These are phyloP conservation scores for Buxus sempervirens DNA, from an alignment of 164 flowering plant species.

Conservation along the genomic window DNA sequence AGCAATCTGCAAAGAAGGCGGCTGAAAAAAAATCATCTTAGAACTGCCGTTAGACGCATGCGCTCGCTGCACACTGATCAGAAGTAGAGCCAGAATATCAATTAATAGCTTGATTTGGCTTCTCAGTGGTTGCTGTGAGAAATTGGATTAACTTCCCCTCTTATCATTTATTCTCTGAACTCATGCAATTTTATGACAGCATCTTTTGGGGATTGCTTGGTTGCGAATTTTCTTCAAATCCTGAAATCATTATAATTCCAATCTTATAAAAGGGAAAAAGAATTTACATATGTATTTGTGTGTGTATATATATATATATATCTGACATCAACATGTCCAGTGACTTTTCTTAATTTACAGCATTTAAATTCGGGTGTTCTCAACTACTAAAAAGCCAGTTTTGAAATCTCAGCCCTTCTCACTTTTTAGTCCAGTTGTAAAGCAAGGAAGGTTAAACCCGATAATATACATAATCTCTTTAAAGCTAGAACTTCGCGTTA, in stretches of 20 bases:
- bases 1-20: slow-evolving; percentile 56
- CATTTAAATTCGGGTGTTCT: neutral
- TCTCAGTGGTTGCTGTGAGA: neutral
- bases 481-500: neutral
- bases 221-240: neutral
- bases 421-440: neutral
- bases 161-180: neutral
- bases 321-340: neutral
- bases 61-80: slow-evolving; percentile 20
- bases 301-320: too few relatives aligned
- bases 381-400: neutral
- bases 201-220: neutral
- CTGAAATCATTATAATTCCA: neutral
- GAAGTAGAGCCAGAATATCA: neutral
- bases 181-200: neutral
- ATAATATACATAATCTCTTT: too few relatives aligned
- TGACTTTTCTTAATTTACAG: neutral
- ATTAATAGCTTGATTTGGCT: neutral
- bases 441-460: neutral
- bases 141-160: neutral
- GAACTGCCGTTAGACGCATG: slow-evolving; percentile 11
- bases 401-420: neutral
- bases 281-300: too few relatives aligned
- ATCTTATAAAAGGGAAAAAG: too few relatives aligned
- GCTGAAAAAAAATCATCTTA: slow-evolving; percentile 49